Conservation (phyloP, 2,329 filamentous ascomycete genomes). For the Sporothrix phasma region DNA sequence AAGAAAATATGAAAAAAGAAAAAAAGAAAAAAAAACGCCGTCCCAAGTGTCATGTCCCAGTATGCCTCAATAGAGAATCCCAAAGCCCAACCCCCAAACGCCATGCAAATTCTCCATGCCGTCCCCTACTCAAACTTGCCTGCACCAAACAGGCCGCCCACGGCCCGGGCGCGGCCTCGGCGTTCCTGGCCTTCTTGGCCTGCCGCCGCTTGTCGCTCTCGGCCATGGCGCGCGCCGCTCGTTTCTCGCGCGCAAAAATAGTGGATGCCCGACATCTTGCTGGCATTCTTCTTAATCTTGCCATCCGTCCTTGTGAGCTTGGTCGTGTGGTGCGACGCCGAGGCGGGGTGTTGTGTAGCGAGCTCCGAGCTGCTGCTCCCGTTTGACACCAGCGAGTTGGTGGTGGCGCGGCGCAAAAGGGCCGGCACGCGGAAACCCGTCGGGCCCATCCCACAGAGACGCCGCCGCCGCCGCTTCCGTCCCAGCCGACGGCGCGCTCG, state of each 20-base stretch:
- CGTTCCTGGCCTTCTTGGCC: conserved; percentile 47
- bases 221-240: conserved; percentile 45
- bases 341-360: too few species aligned
- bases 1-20: too few species aligned
- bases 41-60: not conserved
- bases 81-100: not conserved
- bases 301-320: conserved; percentile 20
- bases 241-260: conserved; percentile 50
- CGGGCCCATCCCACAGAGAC: conserved; percentile 17
- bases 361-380: conserved; percentile 26
- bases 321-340: too few species aligned
- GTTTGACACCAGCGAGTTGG: conserved; percentile 44
- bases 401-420: conserved; percentile 64
- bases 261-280: conserved; percentile 51
- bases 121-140: conserved; percentile 42
- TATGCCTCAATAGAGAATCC: not conserved
- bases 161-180: conserved; percentile 44
- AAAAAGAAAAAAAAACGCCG: not conserved
- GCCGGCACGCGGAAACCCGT: conserved; percentile 56
- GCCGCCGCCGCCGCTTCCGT: conserved; percentile 18
- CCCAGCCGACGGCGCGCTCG: conserved; percentile 25
- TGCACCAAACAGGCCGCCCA: conserved; percentile 48
- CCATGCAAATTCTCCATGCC: not conserved
- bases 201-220: conserved; percentile 50
- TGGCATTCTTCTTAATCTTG: conserved; percentile 43